A percentile compares a stretch with the other conserved stretches of the same genome.
Conservation (phyloP, 345 rosid genomes). For the Streptanthus diversifolius region DNA sequence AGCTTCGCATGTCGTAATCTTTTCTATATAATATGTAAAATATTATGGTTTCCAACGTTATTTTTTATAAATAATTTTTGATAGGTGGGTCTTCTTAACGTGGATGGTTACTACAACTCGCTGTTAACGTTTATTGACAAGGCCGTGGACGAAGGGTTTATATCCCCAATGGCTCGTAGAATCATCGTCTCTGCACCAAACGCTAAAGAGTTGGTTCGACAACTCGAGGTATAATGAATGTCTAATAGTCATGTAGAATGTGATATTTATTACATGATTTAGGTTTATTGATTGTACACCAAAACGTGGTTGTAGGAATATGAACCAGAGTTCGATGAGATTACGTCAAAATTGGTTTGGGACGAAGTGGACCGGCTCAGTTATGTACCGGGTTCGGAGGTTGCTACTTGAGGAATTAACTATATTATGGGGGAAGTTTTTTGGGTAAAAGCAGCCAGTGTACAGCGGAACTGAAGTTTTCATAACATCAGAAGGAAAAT, state of each 20-base stretch:
- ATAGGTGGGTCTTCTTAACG: slow-evolving; percentile 93
- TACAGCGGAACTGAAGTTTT: slow-evolving; percentile 3
- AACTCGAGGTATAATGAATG: slow-evolving; percentile 61
- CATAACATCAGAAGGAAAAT: background rate
- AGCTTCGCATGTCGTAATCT: slow-evolving; percentile 36
- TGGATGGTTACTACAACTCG: slow-evolving; percentile 89
- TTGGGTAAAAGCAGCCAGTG: background rate
- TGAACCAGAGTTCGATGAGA: slow-evolving; percentile 69
- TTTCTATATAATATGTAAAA: background rate
- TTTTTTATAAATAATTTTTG: slow-evolving; percentile 4
- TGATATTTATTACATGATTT: background rate
- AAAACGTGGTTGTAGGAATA: slow-evolving; percentile 49
- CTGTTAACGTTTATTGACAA: slow-evolving; percentile 76
- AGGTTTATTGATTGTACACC: background rate
- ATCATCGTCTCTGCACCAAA: slow-evolving; percentile 85
- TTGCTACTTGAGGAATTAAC: slow-evolving; percentile 39
- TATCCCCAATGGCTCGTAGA: slow-evolving; percentile 77
- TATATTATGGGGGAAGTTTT: background rate
- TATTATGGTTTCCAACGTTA: slow-evolving; percentile 12
- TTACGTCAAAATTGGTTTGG: slow-evolving; percentile 79
- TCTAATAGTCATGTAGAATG: background rate
- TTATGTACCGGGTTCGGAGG: slow-evolving; percentile 55
- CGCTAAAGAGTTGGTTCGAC: slow-evolving; percentile 72
- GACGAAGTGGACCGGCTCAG: slow-evolving; percentile 68
- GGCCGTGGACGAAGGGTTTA: slow-evolving; percentile 95